Percentiles rank a stretch among this genome's conserved stretches.
phyloP scores from a whole-genome alignment of 2,329 filamentous ascomycete genomes.

The Coniochaeta hoffmannii region DNA sequence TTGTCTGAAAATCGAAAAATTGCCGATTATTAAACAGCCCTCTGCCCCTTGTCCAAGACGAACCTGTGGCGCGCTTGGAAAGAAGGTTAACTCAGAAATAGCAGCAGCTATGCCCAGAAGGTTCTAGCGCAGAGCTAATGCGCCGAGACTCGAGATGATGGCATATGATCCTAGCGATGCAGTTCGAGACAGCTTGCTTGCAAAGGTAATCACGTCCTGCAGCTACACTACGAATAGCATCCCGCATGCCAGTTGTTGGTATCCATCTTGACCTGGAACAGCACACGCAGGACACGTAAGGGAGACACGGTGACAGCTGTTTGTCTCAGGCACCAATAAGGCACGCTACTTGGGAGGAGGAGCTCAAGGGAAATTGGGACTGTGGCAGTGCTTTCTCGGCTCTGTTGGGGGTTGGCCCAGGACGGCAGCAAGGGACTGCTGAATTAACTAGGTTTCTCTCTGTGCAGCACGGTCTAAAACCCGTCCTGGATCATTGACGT shows the following conservation, averaged over 20 bases:
- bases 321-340: neutral
- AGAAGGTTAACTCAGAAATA: constrained; percentile 2
- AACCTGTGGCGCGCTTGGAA: neutral
- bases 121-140: neutral
- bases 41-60: neutral
- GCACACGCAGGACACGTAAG: neutral
- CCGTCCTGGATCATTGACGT: too few relatives aligned
- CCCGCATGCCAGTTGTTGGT: neutral
- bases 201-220: neutral
- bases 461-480: neutral
- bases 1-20: neutral
- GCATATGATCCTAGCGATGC: neutral
- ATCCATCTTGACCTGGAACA: neutral
- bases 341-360: neutral
- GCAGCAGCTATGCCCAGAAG: neutral
- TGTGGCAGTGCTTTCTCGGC: neutral
- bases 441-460: neutral
- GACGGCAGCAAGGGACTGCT: neutral
- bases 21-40: too few relatives aligned
- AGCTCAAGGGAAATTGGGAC: neutral
- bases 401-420: neutral
- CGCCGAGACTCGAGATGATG: neutral
- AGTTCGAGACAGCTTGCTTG: neutral
- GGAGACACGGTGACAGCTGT: neutral
- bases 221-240: neutral